Conservation (phyloP, 176 grass and related monocot genomes). For the Alloteropsis semialata region DNA sequence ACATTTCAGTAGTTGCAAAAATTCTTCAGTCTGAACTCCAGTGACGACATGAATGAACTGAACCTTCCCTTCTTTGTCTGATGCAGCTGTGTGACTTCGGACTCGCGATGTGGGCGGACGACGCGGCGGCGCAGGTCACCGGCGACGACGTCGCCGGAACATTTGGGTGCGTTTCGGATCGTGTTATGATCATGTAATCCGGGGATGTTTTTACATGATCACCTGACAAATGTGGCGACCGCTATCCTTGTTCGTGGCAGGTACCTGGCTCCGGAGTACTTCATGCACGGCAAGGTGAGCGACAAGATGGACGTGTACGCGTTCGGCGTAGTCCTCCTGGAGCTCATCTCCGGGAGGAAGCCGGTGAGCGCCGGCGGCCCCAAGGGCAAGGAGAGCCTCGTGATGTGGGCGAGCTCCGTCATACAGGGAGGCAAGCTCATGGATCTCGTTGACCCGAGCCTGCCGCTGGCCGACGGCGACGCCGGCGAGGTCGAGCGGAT, state of each 20-base stretch:
- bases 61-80: background rate
- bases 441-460: constrained; percentile 57
- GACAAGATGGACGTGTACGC: constrained; percentile 94
- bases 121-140: constrained; percentile 33
- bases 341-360: constrained; percentile 91
- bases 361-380: constrained; percentile 56
- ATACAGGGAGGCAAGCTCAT: constrained; percentile 49
- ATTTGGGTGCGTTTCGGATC: constrained; percentile 49
- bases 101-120: constrained; percentile 65
- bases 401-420: constrained; percentile 77
- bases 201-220: background rate
- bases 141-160: constrained; percentile 78
- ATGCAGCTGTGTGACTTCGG: constrained; percentile 84
- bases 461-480: background rate
- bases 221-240: background rate
- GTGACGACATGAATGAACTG: background rate
- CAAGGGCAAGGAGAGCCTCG: constrained; percentile 73
- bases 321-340: constrained; percentile 88
- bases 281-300: constrained; percentile 90
- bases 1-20: background rate
- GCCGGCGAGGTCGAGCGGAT: constrained; percentile 57
- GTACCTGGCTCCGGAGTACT: constrained; percentile 93
- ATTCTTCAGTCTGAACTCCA: background rate
- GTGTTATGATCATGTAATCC: background rate
- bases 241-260: constrained; percentile 26